Percentiles rank a stretch among this genome's conserved stretches.
Evolutionary conservation across 371 early-diverging fungal genomes (phyloP).

Genomic region (Syncephalastrum contaminatum): DNA sequence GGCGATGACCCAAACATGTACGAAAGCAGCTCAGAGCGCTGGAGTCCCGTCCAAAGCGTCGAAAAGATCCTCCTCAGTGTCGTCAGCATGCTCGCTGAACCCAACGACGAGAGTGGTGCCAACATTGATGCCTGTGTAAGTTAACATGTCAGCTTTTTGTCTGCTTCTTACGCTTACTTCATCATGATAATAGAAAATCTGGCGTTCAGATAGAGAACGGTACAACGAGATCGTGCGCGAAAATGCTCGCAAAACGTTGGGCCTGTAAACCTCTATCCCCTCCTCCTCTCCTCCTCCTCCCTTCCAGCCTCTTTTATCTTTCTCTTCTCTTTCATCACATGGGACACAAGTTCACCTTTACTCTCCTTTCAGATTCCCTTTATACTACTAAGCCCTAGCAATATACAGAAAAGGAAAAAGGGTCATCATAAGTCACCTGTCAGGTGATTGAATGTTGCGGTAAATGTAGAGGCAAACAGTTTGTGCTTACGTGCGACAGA

Average conservation of each 20-base stretch:
- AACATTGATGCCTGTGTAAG: slow-evolving; percentile 97
- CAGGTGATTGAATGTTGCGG: no score
- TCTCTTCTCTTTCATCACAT: no score
- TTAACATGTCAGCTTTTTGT: background rate
- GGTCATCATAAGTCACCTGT: no score
- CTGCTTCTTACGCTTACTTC: background rate
- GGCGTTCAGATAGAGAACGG: slow-evolving; percentile 80
- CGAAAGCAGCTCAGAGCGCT: slow-evolving; percentile 89
- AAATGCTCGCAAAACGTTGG: slow-evolving; percentile 73
- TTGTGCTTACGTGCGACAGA: no score
- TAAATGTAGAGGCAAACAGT: no score
- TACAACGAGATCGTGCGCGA: slow-evolving; percentile 82
- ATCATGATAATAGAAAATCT: slow-evolving; percentile 72
- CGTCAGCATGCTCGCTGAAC: slow-evolving; percentile 95
- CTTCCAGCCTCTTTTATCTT: no score
- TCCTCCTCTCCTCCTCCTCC: no score
- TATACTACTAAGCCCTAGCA: no score
- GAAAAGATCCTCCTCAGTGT: slow-evolving; percentile 97
- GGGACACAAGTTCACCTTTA: no score
- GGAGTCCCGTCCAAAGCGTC: slow-evolving; percentile 97
- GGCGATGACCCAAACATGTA: slow-evolving; percentile 98
- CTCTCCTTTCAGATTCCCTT: no score
- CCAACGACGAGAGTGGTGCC: slow-evolving; percentile 98
- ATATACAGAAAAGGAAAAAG: no score
- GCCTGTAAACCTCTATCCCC: no score